These are phyloP conservation scores for Yamadazyma scolyti DNA, from an alignment of 805 yeast genomes.

Conservation along the genomic window DNA sequence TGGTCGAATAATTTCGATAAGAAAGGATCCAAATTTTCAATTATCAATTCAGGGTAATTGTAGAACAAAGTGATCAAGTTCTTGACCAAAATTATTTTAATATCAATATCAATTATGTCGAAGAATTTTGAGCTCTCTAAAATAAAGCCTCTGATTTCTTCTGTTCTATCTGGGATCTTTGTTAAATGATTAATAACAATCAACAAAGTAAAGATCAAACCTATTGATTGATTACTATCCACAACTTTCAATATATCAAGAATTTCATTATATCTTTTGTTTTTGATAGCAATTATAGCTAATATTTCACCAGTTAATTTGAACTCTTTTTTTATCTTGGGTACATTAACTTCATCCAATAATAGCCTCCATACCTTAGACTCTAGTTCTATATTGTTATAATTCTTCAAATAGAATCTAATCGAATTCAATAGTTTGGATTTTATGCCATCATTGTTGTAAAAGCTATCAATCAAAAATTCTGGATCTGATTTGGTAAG, in stretches of 20 bases:
- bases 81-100: slow-evolving; percentile 31
- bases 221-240: slow-evolving; percentile 10
- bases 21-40: slow-evolving; percentile 14
- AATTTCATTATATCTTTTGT: slow-evolving; percentile 15
- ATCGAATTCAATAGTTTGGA: slow-evolving; percentile 17
- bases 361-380: slow-evolving; percentile 15
- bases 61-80: slow-evolving; percentile 11
- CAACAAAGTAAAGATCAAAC: slow-evolving; percentile 24
- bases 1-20: slow-evolving; percentile 54
- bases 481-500: slow-evolving; percentile 32
- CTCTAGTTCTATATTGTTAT: slow-evolving; percentile 22
- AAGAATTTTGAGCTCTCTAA: slow-evolving; percentile 17
- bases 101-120: slow-evolving; percentile 38
- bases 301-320: slow-evolving; percentile 35
- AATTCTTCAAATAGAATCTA: slow-evolving; percentile 16
- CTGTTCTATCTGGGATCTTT: background rate
- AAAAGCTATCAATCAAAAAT: slow-evolving; percentile 24
- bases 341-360: slow-evolving; percentile 11
- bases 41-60: slow-evolving; percentile 6
- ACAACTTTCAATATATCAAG: slow-evolving; percentile 8
- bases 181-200: slow-evolving; percentile 29
- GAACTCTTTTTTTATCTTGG: slow-evolving; percentile 14
- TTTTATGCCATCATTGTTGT: slow-evolving; percentile 7
- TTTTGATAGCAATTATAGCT: slow-evolving; percentile 19
- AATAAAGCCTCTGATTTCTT: slow-evolving; percentile 10